A percentile compares a stretch with the other conserved stretches of the same genome.
These are phyloP conservation scores for Podaxis sp. DNA, from an alignment of 768 basidiomycete species.

Conservation along the genomic window DNA sequence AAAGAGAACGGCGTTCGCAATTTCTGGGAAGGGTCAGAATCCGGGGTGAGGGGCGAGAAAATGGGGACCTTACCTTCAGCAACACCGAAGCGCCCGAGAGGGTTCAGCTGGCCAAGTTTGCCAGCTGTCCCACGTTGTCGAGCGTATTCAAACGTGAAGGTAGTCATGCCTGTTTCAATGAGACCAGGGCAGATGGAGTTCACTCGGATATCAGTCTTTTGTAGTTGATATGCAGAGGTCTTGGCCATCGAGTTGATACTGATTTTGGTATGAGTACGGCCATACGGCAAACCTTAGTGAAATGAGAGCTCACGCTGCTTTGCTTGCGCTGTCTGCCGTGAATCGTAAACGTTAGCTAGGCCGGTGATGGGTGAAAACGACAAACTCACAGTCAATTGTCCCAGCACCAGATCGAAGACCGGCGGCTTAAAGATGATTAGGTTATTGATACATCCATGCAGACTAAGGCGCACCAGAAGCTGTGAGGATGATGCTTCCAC, in stretches of 20 bases:
- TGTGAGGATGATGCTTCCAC: slow-evolving; percentile 85
- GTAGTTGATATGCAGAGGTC: slow-evolving; percentile 75
- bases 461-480: slow-evolving; percentile 59
- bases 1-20: slow-evolving; percentile 82
- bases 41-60: neutral
- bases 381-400: slow-evolving; percentile 66
- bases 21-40: slow-evolving; percentile 45
- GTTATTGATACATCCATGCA: neutral
- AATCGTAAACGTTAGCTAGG: neutral
- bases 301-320: slow-evolving; percentile 69
- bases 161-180: slow-evolving; percentile 93
- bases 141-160: slow-evolving; percentile 70
- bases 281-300: neutral
- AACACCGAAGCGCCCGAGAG: slow-evolving; percentile 78
- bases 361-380: neutral
- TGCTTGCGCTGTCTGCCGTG: slow-evolving; percentile 78
- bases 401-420: slow-evolving; percentile 83
- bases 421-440: slow-evolving; percentile 50
- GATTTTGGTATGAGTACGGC: neutral
- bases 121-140: slow-evolving; percentile 64
- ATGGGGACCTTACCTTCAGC: slow-evolving; percentile 54
- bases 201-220: slow-evolving; percentile 80
- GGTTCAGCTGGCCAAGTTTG: slow-evolving; percentile 84
- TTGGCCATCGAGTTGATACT: slow-evolving; percentile 89
- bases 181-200: slow-evolving; percentile 89